These are phyloP conservation scores for Calonectria montana DNA, from an alignment of 2,329 filamentous ascomycete species.

Conservation along the genomic window DNA sequence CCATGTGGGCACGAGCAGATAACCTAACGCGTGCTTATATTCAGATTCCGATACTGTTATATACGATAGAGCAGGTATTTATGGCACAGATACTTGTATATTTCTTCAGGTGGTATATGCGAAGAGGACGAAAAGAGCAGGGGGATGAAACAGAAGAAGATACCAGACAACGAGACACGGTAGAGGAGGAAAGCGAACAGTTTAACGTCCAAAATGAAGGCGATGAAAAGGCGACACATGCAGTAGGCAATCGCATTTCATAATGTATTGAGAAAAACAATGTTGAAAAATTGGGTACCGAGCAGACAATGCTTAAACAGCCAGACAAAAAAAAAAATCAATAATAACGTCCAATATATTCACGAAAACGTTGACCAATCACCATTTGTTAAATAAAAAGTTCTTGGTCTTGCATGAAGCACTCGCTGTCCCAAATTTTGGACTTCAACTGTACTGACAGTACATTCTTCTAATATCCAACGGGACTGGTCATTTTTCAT, in stretches of 20 bases:
- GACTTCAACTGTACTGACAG: not conserved
- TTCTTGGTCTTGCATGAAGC: no score
- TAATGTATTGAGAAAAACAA: not conserved
- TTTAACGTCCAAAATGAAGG: not conserved
- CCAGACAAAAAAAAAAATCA: not conserved
- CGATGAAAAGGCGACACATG: not conserved
- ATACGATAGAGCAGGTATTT: conserved; percentile 67
- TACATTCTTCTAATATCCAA: not conserved
- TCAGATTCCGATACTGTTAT: conserved; percentile 73
- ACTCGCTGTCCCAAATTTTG: not conserved
- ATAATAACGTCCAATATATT: conserved; percentile 6
- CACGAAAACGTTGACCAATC: not conserved
- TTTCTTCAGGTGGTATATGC: conserved; percentile 59
- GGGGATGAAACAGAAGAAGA: conserved; percentile 34
- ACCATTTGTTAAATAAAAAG: not conserved
- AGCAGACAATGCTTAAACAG: not conserved
- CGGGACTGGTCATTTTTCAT: not conserved
- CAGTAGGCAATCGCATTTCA: not conserved
- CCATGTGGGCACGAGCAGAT: conserved; percentile 72
- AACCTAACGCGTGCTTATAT: conserved; percentile 67
- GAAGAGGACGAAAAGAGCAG: conserved; percentile 37
- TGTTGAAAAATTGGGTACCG: no score
- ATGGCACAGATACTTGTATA: conserved; percentile 59
- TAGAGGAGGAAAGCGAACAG: not conserved
- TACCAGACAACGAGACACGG: not conserved